Evolutionary conservation across 352 stramenopile species (phyloP), one percentile per base, ranked within the genome.

Genomic region (Phytophthora europaea): DNA sequence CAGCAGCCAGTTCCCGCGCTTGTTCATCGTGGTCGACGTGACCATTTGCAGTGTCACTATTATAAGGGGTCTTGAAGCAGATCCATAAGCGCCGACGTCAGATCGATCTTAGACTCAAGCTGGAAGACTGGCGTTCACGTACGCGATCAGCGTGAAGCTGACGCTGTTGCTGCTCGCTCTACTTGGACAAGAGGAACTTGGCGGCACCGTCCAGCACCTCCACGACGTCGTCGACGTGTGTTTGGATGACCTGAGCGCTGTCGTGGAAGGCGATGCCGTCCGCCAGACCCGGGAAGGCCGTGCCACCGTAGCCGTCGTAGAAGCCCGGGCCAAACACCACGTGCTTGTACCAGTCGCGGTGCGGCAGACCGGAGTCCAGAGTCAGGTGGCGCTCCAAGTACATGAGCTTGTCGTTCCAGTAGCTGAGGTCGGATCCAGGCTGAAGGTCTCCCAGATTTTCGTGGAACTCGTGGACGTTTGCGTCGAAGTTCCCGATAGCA

Each of bases 281-380:
- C 0, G 74, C 72, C 23, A 91, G 75, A 50, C 84, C 81, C 0
- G 84, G 84, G 54, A 90, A 89, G 1, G 78, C 80, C 13, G 80
- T 81, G 54, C 80, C 83, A 16, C 66, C 65, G 51, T 88, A 88
- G 52, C 80, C 82, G 26, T 90, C 78, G 66, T 84, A 90, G 56
- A 88, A 89, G 0, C 82, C 82, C 1, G 82, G 80, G 0, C 82
- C 82, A n/a, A 91, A 89, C 57, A 91, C 79, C 43, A 89, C 82
- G 60, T 89, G 81, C 55, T 85, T 85, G 76, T 80, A 91, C 82
- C 81, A 91, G 16, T 50, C 51, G n/a, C 81, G 82, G 47, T 91
- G 83, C 7, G 80, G 82, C 13, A 91, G 68, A 3, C 82, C 83
- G 0, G 62, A 34, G 2, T 84, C 71, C 23, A 75, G 40, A 20